These are phyloP conservation scores for Acer campestre DNA, from an alignment of 345 rosid genomes.

Conservation along the genomic window DNA sequence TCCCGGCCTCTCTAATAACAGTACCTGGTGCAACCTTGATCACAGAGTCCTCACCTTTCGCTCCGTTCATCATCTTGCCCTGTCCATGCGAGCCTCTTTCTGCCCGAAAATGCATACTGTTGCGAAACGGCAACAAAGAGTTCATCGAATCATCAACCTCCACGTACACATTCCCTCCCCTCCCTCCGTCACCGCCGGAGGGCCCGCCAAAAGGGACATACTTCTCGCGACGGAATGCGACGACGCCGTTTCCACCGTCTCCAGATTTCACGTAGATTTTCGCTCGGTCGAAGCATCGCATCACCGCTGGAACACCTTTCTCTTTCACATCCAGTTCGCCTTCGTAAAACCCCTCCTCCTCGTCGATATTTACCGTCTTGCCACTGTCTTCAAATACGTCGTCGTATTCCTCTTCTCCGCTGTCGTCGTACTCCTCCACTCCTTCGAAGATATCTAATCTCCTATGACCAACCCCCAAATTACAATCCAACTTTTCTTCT, in stretches of 20 bases:
- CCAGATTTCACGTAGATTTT: slow-evolving; percentile 84
- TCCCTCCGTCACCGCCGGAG: slow-evolving; percentile 97
- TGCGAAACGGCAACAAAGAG: slow-evolving; percentile 81
- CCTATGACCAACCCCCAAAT: slow-evolving; percentile 38
- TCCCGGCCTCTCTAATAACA: slow-evolving; percentile 70
- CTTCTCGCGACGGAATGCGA: slow-evolving; percentile 87
- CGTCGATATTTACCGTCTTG: slow-evolving; percentile 26
- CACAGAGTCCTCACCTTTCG: slow-evolving; percentile 78
- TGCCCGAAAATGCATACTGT: slow-evolving; percentile 79
- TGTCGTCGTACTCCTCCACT: slow-evolving; percentile 42
- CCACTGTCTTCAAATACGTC: slow-evolving; percentile 36
- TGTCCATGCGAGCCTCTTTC: slow-evolving; percentile 81
- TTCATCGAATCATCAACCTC: slow-evolving; percentile 85
- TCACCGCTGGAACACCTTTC: slow-evolving; percentile 90
- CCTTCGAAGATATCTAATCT: slow-evolving; percentile 51
- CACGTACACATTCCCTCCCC: slow-evolving; percentile 81
- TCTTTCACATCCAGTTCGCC: slow-evolving; percentile 54
- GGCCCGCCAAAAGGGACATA: slow-evolving; percentile 91
- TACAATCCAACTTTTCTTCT: slow-evolving; percentile 24
- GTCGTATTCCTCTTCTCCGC: slow-evolving; percentile 36
- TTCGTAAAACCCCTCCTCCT: slow-evolving; percentile 20
- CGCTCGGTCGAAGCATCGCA: slow-evolving; percentile 90
- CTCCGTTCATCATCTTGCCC: slow-evolving; percentile 74
- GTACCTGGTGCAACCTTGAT: slow-evolving; percentile 92
- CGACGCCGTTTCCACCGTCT: slow-evolving; percentile 88